Conservation (phyloP, 129 eudicot genomes). For the Gnaphalium uliginosum region DNA sequence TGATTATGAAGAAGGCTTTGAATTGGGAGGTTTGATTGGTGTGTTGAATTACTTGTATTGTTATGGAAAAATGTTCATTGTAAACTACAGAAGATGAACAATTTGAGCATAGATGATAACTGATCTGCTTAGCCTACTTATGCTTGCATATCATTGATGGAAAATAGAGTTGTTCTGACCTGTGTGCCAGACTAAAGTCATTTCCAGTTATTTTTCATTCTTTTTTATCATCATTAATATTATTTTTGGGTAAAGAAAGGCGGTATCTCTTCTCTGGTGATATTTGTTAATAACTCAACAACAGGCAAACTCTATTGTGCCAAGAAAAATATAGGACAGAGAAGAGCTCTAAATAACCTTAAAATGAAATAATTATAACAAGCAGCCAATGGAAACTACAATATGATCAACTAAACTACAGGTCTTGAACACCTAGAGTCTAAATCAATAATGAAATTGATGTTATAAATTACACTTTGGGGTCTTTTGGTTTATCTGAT, state of each 20-base stretch:
- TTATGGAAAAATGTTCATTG: constrained; percentile 17
- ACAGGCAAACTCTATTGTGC: neutral
- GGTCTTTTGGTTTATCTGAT: too few relatives aligned
- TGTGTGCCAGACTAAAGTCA: neutral
- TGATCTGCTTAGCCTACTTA: neutral
- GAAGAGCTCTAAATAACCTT: neutral
- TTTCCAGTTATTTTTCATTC: neutral
- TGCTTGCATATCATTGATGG: neutral
- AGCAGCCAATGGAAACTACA: neutral
- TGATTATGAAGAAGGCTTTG: constrained; percentile 28
- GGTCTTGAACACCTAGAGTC: neutral
- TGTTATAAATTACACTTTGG: neutral
- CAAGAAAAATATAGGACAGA: neutral
- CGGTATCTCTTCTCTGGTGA: too few relatives aligned
- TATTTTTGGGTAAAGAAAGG: too few relatives aligned
- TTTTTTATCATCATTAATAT: too few relatives aligned
- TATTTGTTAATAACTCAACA: too few relatives aligned
- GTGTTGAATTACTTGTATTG: constrained; percentile 5
- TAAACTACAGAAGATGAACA: constrained; percentile 16
- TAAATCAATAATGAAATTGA: too few relatives aligned
- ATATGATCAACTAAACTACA: neutral
- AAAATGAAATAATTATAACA: neutral
- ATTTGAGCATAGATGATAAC: neutral
- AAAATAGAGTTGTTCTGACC: neutral
- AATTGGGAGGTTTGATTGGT: constrained; percentile 26